Evolutionary conservation across 129 eudicot species (phyloP), one percentile per base, ranked within the genome.

Genomic region (Flaveria ramosissima): DNA sequence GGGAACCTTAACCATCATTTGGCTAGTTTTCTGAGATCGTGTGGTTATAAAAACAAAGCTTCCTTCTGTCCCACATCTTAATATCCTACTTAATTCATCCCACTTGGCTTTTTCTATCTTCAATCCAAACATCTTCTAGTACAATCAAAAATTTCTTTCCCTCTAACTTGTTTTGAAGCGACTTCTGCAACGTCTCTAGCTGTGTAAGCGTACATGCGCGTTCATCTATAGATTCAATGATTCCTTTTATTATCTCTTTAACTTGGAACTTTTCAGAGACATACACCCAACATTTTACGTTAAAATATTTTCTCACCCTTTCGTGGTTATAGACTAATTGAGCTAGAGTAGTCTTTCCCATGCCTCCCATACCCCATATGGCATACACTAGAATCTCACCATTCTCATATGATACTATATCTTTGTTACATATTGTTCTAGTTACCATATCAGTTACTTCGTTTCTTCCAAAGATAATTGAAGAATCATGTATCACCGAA

Each of bases 111-210:
- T 32, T 27, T 64, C 70, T 1, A 20, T 83, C 77, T 5, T 83
- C 83, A 1, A 36, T 78, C 86, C 86, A 78, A 15, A 83, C 80
- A 10, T 83, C 86, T 68, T 83, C 86, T 10, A 77, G 45, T 56
- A 82, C 85, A 45, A 77, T 80, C 7, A 82, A 67, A 46, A 78
- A 78, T 55, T 42, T 83, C 48, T 47, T 74, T 4, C 72, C 46
- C 17, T 21, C 41, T 20, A 82, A 67, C 6, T 67, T 36, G 46
- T 7, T 21, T 52, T 61, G 83, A 24, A 83, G 63, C 1, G 12
- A 9, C 26, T 14, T 3, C 0, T 71, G 63, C 75, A 71, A 26
- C 7, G 1, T 0, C 17, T 71, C 63, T 26, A 71, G 16, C 4
- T 71, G 63, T n/a, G 11, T 13, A 20, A 50, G 45, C 27, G 20